Evolutionary conservation across 352 stramenopile species (phyloP).

Genomic region (Globisporangium middletonii): DNA sequence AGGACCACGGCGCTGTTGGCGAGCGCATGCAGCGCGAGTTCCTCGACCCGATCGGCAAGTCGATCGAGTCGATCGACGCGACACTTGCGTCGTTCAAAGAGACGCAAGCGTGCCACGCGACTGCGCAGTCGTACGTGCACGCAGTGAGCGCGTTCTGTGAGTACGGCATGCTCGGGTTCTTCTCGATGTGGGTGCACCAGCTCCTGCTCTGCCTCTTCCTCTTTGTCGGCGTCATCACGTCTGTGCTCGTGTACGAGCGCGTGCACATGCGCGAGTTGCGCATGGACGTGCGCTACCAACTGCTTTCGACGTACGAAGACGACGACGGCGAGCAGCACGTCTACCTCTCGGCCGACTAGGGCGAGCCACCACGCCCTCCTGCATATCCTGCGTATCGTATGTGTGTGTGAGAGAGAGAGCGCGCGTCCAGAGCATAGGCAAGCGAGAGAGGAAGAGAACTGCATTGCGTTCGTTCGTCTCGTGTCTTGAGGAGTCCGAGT

Average conservation of each 20-base stretch:
- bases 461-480: too few relatives aligned
- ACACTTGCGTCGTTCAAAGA: constrained; percentile 28
- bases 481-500: too few relatives aligned
- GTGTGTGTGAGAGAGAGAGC: not conserved
- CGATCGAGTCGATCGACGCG: constrained; percentile 29
- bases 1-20: constrained; percentile 40
- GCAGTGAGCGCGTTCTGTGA: constrained; percentile 62
- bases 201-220: constrained; percentile 72
- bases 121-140: constrained; percentile 36
- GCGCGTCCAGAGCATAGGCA: not conserved
- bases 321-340: constrained; percentile 67
- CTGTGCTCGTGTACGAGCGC: constrained; percentile 74
- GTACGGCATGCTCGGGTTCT: constrained; percentile 78
- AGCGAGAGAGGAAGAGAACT: not conserved
- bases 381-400: not conserved
- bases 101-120: constrained; percentile 43
- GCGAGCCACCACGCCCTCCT: not conserved
- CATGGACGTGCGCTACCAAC: constrained; percentile 59
- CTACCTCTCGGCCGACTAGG: constrained; percentile 64
- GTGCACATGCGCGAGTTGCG: constrained; percentile 58
- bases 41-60: constrained; percentile 55
- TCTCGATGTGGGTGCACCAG: constrained; percentile 84
- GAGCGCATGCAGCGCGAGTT: constrained; percentile 67
- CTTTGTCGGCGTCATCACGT: constrained; percentile 64
- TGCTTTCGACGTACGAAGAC: constrained; percentile 76